Base-by-base conservation (phyloP, 2,329 filamentous ascomycete genomes). In the Botrytis cinerea region DNA sequence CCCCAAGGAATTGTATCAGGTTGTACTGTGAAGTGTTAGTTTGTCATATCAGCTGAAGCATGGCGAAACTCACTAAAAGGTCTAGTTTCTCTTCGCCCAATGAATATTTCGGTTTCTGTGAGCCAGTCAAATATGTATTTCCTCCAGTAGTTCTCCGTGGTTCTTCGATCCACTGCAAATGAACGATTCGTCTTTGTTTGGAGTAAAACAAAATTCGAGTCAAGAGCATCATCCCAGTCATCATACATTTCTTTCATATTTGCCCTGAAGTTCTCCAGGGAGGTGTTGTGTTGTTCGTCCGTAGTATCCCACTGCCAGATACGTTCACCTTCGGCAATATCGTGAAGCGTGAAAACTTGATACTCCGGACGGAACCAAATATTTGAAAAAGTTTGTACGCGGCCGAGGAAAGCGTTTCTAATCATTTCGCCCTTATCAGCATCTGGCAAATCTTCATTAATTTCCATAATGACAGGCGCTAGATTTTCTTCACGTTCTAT, bases 361-460 rank as follows among this genome's bases (percentile, higher is more conserved):
- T 73, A 77, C 35, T 76, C 74, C 2, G 76, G 76, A 38, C 75
- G 74, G 38, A 78, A 76, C 75, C 76, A 78, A 7, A 77, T 62
- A 38, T 73, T 76, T 1, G 64, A 73, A 25, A 66, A 54, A 14
- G 25, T 46, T 38, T 68, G 45, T 20, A 14, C 2, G 12, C 35
- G 61, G 32, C 35, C 68, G 45, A 32, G 1, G 32, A 71, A 62
- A 61, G 73, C 54, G 0, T 25, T n/a, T 48, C 18, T 66, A 9
- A 75, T 35, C n/a, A 35, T 68, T 25, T 54, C 18, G 4, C 10
- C 20, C 16, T 35, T 59, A 32, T 38, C 51, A 16, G 32, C 22
- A 20, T 35, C n/a, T 14, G 25, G 48, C 38, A 38, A 51, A 1
- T 22, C n/a, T 10, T 38, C 28, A 57, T 69, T 10, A 32, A 73